Base-by-base conservation (phyloP, 2,329 filamentous ascomycete genomes). In the Ophiocordyceps robertsii region DNA sequence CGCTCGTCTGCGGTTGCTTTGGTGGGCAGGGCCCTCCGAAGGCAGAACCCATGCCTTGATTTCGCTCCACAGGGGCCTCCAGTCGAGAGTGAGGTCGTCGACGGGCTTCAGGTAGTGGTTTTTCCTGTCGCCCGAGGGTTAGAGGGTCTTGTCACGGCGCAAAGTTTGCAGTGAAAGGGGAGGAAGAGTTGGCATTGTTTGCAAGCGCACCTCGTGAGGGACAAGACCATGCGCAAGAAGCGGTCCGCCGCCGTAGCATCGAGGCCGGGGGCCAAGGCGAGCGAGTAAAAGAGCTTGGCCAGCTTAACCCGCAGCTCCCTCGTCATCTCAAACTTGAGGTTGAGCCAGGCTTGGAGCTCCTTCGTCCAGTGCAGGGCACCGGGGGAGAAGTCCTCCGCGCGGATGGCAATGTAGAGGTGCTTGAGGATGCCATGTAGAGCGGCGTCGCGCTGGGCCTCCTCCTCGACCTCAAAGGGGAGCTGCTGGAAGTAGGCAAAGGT, bases 291-390 rank as follows among this genome's bases (percentile, higher is more conserved):
- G 32, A 98, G 72, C 65, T 82, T 84, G 29, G 92, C 84, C 29
- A 98, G 75, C 61, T 78, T 86, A 39, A 88, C 80, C 44, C 93
- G 76, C 51, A 89, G 80, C 58, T 83, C 81, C 53, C 85, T 79
- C 39, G 87, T 86, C 59, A 95, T 87, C 65, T 98, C 90, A 59
- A 98, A 98, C 70, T 98, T 98, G 63, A 98, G 78, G 42, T 83
- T 84, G 51, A 98, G 72, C 92, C 93, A 98, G 63, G 84, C 86
- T 57, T 89, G 80, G 39, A 98, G 80, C 73, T 98, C 92, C 51
- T 90, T 80, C 14, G 92, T 95, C 92, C 92, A 98, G 64, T 98
- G 90, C 47, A 95, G 72, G 27, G 90, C 92, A 30, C 92, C 92
- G 0, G 90, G 86, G 21, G 84, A 82, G 63, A 96, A 96, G 63